Percentiles rank a stretch among this genome's conserved stretches.
Conservation (phyloP, 805 yeast species). For the Cyberlindnera mycetangii region DNA sequence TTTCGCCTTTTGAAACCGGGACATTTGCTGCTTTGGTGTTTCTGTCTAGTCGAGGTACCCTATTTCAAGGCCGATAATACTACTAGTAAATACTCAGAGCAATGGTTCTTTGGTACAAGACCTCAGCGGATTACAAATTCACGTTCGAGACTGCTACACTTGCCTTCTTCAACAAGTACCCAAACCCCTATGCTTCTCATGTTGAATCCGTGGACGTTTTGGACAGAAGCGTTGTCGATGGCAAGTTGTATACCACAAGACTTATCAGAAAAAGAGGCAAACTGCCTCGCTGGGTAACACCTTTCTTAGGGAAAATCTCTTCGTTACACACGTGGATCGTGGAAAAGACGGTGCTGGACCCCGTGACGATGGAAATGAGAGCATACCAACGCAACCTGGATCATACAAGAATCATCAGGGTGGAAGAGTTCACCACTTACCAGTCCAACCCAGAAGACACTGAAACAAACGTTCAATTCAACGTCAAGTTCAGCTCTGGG, state of each 20-base stretch:
- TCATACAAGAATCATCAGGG: slow-evolving; percentile 71
- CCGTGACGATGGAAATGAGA: slow-evolving; percentile 46
- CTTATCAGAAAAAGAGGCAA: slow-evolving; percentile 76
- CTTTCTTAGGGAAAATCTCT: slow-evolving; percentile 65
- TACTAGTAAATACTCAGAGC: too few species aligned
- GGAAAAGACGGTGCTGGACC: slow-evolving; percentile 75
- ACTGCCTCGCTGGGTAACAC: slow-evolving; percentile 74
- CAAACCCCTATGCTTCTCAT: slow-evolving; percentile 79
- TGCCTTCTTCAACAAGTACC: slow-evolving; percentile 73
- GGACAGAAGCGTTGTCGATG: slow-evolving; percentile 58
- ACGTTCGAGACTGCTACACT: slow-evolving; percentile 71
- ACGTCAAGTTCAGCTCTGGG: slow-evolving; percentile 70
- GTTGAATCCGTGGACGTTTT: slow-evolving; percentile 82
- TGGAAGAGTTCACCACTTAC: slow-evolving; percentile 74
- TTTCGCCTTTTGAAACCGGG: too few species aligned
- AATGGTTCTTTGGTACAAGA: slow-evolving; percentile 66
- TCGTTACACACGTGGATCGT: slow-evolving; percentile 66
- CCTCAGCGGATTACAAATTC: slow-evolving; percentile 53
- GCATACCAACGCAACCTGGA: slow-evolving; percentile 83
- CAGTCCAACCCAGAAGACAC: slow-evolving; percentile 31
- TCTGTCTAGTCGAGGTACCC: too few species aligned
- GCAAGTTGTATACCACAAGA: slow-evolving; percentile 68
- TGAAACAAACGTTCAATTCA: slow-evolving; percentile 48
- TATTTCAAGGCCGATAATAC: too few species aligned
- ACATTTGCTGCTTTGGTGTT: too few species aligned